Evolutionary conservation across 257 asterid genomes (phyloP).

Genomic region (Solanum bulbocastanum): DNA sequence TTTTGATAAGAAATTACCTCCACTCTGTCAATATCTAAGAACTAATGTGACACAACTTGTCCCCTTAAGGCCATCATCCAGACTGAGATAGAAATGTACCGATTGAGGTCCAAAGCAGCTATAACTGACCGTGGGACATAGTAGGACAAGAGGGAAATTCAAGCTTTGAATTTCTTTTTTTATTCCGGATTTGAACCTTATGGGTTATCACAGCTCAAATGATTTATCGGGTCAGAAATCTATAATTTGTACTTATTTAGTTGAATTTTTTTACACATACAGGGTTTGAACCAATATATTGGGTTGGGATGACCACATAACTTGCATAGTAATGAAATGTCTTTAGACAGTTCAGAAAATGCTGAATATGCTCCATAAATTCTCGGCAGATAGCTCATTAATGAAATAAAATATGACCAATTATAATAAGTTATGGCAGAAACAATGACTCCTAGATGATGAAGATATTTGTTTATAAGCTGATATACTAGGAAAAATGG

Average conservation of each 20-base stretch:
- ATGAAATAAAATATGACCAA: background rate
- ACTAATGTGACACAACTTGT: background rate
- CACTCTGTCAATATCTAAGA: background rate
- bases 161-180: background rate
- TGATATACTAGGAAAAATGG: background rate
- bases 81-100: background rate
- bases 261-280: background rate
- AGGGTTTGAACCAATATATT: background rate
- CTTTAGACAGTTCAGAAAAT: background rate
- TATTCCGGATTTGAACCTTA: background rate
- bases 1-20: background rate
- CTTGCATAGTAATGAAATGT: background rate
- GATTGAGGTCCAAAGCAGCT: background rate
- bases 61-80: background rate
- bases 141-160: background rate
- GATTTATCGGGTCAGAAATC: background rate
- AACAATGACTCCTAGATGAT: background rate
- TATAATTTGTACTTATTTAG: background rate
- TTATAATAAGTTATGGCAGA: background rate
- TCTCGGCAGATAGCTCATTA: background rate
- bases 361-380: background rate
- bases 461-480: background rate
- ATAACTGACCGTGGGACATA: background rate
- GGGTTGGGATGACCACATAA: background rate
- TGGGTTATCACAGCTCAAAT: background rate